Evolutionary conservation across 768 basidiomycete genomes (phyloP).

Genomic region (Mycena pura): DNA sequence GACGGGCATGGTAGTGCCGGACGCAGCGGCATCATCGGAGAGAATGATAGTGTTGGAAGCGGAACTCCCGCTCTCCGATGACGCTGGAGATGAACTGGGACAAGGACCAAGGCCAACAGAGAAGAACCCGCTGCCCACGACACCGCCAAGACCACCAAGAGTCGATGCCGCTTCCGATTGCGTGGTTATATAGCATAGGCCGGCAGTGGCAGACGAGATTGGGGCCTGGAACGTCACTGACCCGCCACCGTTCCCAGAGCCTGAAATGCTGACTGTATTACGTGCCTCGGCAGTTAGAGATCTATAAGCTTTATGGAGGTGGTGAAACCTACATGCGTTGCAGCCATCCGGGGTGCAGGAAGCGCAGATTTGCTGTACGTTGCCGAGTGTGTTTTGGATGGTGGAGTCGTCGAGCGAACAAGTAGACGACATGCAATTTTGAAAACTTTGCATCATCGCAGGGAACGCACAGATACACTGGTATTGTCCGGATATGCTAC

Average conservation of each 20-base stretch:
- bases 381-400: slow-evolving; percentile 16
- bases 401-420: slow-evolving; percentile 2
- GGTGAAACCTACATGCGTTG: slow-evolving; percentile 16
- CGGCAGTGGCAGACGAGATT: not conserved
- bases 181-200: not conserved
- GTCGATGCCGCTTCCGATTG: not conserved
- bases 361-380: slow-evolving; percentile 18
- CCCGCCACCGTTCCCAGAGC: not conserved
- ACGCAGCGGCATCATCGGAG: too few species aligned
- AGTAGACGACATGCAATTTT: slow-evolving; percentile 3
- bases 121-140: not conserved
- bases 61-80: too few species aligned
- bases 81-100: not conserved
- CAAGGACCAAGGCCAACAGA: not conserved
- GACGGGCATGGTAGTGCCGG: too few species aligned
- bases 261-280: slow-evolving; percentile 15
- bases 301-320: not conserved
- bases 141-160: not conserved
- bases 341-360: slow-evolving; percentile 20
- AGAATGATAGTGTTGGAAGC: too few species aligned
- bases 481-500: slow-evolving; percentile 17
- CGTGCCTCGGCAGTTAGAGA: not conserved
- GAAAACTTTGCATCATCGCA: slow-evolving; percentile 9
- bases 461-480: slow-evolving; percentile 17
- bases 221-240: not conserved